Conservation (phyloP, 129 eudicot species). For the Dittrichia graveolens region DNA sequence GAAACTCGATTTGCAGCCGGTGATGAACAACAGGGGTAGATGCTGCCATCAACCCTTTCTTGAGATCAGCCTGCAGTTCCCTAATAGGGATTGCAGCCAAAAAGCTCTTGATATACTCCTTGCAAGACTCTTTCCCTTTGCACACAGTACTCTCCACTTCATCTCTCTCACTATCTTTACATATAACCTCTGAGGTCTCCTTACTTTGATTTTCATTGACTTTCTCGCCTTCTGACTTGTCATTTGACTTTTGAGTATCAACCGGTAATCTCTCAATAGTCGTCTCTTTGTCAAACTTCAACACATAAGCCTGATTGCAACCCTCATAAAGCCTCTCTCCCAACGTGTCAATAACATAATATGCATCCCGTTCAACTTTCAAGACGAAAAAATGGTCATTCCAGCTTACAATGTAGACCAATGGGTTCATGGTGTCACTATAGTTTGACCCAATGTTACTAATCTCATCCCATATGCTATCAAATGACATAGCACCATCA, state of each 20-base stretch:
- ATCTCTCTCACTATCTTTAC: constrained; percentile 27
- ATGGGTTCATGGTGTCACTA: constrained; percentile 35
- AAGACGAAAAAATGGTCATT: constrained; percentile 95
- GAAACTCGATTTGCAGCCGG: constrained; percentile 81
- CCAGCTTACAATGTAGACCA: constrained; percentile 85
- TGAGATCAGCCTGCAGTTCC: constrained; percentile 72
- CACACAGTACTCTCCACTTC: constrained; percentile 46
- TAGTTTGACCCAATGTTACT: constrained; percentile 39
- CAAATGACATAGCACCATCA: constrained; percentile 95
- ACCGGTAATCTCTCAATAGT: constrained; percentile 49
- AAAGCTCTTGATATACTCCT: constrained; percentile 83
- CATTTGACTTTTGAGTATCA: constrained; percentile 42
- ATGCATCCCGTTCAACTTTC: constrained; percentile 77
- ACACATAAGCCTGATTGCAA: constrained; percentile 78
- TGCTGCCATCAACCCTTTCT: constrained; percentile 66
- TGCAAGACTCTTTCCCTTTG: constrained; percentile 79
- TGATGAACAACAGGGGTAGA: constrained; percentile 68
- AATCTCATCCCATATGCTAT: constrained; percentile 91
- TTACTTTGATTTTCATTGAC: constrained; percentile 30
- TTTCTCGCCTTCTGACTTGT: constrained; percentile 45
- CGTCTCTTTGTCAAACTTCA: constrained; percentile 78
- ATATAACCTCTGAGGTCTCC: constrained; percentile 14
- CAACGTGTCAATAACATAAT: constrained; percentile 81
- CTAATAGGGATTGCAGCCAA: constrained; percentile 88
- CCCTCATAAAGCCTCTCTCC: constrained; percentile 94